Evolutionary conservation across 1,284 basidiomycete genomes (phyloP), one percentile per base, ranked within the genome.

Genomic region (Sporisorium reilianum): DNA sequence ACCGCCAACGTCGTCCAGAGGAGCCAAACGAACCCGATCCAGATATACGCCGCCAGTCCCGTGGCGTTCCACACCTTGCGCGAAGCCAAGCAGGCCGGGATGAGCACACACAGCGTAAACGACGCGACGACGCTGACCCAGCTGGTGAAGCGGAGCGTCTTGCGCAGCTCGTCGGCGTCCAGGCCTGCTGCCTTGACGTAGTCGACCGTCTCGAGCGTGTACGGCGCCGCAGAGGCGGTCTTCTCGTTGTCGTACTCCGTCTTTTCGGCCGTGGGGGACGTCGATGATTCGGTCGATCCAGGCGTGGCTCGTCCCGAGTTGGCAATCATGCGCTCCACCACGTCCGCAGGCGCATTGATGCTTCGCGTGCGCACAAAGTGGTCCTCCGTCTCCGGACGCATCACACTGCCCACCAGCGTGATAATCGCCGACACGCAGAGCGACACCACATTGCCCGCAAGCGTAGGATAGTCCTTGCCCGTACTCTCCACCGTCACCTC

Each of bases 401-500:
- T 7, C n/a, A 73, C 16, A 23, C 68, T 80, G 22, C 70, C 87
- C 0, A 86, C 87, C 28, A 90, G 86, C 0, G 92, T 89, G 75
- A 97, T 87, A 64, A 97, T 90, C 1, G 88, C 92, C 8, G 93
- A 92, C 23, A 93, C 88, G 22, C 90, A 90, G 75, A 97, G 93
- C 0, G 93, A 91, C 1, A 92, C 91, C 14, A 96, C 86, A 85
- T 96, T 95, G 6, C 94, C 94, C 0, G 93, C 91, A 18, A 96
- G 64, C 1, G 84, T 80, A 1, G 85, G 85, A 60, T 90, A 90
- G 85, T 94, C 91, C 22, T 91, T 90, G 81, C 87, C 87, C 25
- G 87, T 87, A 1, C 87, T 86, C 8, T 75, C 88, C 30, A 96
- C 92, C 64, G 90, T 91, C 79, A 97, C 89, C 8, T 89, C 87